Evolutionary conservation across 768 basidiomycete genomes (phyloP), one percentile per base, ranked within the genome.

Genomic region (Lactarius sanguifluus): DNA sequence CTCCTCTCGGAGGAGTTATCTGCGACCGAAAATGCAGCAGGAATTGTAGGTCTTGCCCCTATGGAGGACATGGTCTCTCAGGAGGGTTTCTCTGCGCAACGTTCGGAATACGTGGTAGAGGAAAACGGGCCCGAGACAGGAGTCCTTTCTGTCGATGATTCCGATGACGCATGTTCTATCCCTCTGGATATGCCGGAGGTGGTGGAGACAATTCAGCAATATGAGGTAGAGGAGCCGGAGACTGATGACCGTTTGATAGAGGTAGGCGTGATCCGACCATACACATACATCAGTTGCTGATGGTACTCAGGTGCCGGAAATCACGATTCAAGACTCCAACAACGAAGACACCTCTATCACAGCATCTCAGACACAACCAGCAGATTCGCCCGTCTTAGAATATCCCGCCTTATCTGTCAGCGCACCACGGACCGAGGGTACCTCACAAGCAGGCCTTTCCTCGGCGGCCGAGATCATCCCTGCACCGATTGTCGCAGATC

Each of bases 401-500:
- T 55, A 20, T 25, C n/a, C 32, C 10, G 30, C 23, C 16, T 30
- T 25, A 18, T 5, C 47, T 28, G 23, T 13, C 50, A 13, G 23
- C 23, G 5, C 50, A 43, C 30, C 30, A 15, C 7, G 23, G 18
- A 62, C n/a, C 15, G 32, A 54, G 18, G 32, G 7, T 6, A 10
- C 55, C 7, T 12, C n/a, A n/a, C 54, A 41, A 41, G 45, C 43
- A 41, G 36, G 18, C 23, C 20, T 38, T 47, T n/a, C 30, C 28
- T 18, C 25, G n/a, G n/a, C 52, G 25, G 43, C 41, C 38, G 43
- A 30, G 32, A 23, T 38, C 28, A 55, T 71, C 38, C 70, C 70
- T 5, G 70, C 70, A 4, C 70, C 70, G 18, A 63, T 69, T 30
- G 45, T 66, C 16, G 70, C 70, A 23, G 70, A 71, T n/a, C 70